These are phyloP conservation scores for Zymoseptoria passerinii DNA, from an alignment of 2,329 filamentous ascomycete genomes.

Conservation along the genomic window DNA sequence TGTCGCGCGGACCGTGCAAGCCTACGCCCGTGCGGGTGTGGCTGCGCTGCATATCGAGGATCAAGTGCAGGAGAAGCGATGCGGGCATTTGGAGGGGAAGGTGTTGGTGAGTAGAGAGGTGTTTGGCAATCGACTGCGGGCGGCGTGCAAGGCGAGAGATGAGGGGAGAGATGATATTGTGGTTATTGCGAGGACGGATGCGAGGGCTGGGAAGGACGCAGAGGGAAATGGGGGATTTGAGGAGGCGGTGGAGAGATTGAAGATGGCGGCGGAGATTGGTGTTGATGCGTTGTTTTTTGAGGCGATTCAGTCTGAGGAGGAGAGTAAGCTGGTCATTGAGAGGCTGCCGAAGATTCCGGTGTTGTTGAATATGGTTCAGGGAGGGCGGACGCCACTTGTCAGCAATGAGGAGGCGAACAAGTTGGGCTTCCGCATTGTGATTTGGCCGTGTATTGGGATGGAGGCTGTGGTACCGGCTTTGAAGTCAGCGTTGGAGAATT, in stretches of 20 bases:
- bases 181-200: constrained; percentile 57
- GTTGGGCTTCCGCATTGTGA: constrained; percentile 52
- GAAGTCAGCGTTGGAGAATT: constrained; percentile 18
- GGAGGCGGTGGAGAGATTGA: constrained; percentile 45
- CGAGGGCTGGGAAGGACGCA: constrained; percentile 38
- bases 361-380: constrained; percentile 51
- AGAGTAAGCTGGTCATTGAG: constrained; percentile 42
- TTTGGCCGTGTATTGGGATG: constrained; percentile 46
- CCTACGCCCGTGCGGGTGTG: constrained; percentile 41
- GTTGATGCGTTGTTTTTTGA: constrained; percentile 56
- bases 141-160: constrained; percentile 45
- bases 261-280: constrained; percentile 45
- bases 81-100: constrained; percentile 56
- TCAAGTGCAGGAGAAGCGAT: constrained; percentile 55
- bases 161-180: constrained; percentile 49
- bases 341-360: constrained; percentile 45
- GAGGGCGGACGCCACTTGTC: constrained; percentile 48
- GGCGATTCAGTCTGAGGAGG: constrained; percentile 45
- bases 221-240: constrained; percentile 45
- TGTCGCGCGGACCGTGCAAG: constrained; percentile 20
- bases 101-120: constrained; percentile 46
- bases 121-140: constrained; percentile 50
- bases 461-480: constrained; percentile 35
- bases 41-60: constrained; percentile 56
- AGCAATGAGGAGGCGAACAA: constrained; percentile 45